Percentiles rank a stretch among this genome's conserved stretches.
phyloP scores from a whole-genome alignment of 306 rosid species.

The Vigna angularis region DNA sequence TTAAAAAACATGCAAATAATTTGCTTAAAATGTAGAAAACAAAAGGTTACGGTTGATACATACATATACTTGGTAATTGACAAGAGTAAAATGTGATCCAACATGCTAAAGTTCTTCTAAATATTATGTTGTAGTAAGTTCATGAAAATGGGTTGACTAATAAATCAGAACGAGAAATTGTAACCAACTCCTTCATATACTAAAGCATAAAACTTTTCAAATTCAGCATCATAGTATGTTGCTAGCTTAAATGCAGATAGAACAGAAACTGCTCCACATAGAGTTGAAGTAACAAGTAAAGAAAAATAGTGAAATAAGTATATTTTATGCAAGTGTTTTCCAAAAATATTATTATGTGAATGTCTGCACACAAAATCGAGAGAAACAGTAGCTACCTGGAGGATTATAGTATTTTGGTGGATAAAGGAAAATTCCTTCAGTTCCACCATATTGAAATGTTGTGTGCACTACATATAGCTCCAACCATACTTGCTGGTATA shows the following conservation, averaged over 20 bases:
- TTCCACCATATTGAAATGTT: constrained; percentile 94
- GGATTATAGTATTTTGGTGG: constrained; percentile 89
- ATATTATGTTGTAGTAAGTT: constrained; percentile 36
- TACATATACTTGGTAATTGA: constrained; percentile 85
- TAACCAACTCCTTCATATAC: constrained; percentile 29
- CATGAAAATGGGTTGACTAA: constrained; percentile 25
- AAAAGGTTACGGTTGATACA: constrained; percentile 46
- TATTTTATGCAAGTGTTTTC: constrained; percentile 25
- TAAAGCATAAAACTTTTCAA: constrained; percentile 4
- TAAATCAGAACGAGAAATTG: constrained; percentile 28
- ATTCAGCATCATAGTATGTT: constrained; percentile 31
- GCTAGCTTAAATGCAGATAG: constrained; percentile 23
- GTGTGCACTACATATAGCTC: constrained; percentile 96
- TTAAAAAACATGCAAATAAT: constrained; percentile 41
- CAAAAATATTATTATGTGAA: constrained; percentile 24
- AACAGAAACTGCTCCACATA: no score
- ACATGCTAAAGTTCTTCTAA: constrained; percentile 59
- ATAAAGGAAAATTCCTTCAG: constrained; percentile 88
- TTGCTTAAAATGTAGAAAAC: constrained; percentile 39
- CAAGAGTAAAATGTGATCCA: constrained; percentile 82
- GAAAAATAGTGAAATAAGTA: constrained; percentile 32
- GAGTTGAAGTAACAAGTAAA: background rate
- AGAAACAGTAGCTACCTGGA: constrained; percentile 58
- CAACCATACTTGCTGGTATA: constrained; percentile 84
- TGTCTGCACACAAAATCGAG: constrained; percentile 33